Evolutionary conservation across 371 early-diverging fungal species (phyloP).

Genomic region (Entomophthora muscae): DNA sequence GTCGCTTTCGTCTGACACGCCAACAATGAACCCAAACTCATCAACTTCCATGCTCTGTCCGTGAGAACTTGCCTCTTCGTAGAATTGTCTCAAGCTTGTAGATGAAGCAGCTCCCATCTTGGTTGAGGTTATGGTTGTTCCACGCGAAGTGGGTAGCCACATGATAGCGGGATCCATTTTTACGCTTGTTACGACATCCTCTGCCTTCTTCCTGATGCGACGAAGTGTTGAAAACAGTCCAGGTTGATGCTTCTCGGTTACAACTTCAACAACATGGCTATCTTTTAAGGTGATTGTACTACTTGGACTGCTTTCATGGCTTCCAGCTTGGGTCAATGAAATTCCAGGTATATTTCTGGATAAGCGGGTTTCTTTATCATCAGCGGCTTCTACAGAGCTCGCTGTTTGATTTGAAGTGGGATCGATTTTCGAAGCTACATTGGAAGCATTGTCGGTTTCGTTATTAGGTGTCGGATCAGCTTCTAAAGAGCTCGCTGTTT

Average conservation of each 20-base stretch:
- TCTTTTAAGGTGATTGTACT: neutral
- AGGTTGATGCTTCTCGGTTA: neutral
- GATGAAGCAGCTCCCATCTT: neutral
- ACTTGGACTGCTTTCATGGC: neutral
- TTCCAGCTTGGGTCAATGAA: neutral
- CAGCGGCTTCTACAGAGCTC: too few relatives aligned
- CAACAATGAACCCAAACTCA: conserved; percentile 33
- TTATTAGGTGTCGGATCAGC: neutral
- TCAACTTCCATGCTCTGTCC: neutral
- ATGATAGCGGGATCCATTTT: conserved; percentile 5
- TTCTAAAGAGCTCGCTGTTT: neutral
- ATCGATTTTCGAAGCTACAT: neutral
- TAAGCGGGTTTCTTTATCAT: too few relatives aligned
- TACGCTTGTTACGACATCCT: neutral
- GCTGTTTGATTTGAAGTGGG: too few relatives aligned
- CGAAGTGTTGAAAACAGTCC: conserved; percentile 1
- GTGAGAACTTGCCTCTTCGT: neutral
- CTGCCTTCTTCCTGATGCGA: neutral
- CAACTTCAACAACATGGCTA: neutral
- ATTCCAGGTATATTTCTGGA: neutral
- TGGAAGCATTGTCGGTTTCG: neutral
- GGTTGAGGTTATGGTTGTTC: neutral
- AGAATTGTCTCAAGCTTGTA: neutral
- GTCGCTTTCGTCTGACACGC: conserved; percentile 18
- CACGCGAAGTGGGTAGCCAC: conserved; percentile 1